phyloP scores from a whole-genome alignment of 192 early-diverging fungal species.

The Gryganskiella cystojenkinii region DNA sequence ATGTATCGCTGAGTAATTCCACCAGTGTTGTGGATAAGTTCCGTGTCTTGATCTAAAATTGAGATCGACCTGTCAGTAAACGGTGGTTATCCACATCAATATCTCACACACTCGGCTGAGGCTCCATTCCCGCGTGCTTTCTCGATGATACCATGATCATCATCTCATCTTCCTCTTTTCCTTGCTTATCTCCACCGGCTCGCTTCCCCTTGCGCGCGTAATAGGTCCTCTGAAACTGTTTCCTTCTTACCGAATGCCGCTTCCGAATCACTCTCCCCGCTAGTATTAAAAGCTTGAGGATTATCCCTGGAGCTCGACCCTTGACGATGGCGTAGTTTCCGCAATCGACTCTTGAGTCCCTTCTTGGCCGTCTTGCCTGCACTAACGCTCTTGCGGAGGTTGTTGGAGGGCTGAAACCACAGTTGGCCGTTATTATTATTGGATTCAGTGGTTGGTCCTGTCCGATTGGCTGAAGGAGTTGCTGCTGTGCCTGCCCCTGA shows the following conservation, averaged over 20 bases:
- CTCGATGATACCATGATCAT: no score
- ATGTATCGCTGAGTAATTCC: conserved; percentile 18
- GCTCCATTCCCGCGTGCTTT: no score
- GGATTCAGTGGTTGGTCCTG: not conserved
- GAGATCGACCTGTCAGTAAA: no score
- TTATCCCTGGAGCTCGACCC: conserved; percentile 19
- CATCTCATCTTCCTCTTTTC: no score
- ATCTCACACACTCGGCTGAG: no score
- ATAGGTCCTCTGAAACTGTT: no score
- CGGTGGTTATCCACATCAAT: no score
- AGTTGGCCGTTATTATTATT: not conserved
- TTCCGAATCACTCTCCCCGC: conserved; percentile 49
- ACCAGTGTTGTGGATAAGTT: conserved; percentile 20
- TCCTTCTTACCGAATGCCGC: conserved; percentile 22
- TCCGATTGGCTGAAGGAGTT: not conserved
- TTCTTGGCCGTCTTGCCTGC: conserved; percentile 32
- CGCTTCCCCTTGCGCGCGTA: no score
- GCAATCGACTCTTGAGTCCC: conserved; percentile 32
- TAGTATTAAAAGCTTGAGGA: conserved; percentile 30
- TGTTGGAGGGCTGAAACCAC: not conserved
- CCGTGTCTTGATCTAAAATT: not conserved
- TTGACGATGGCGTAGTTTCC: conserved; percentile 27
- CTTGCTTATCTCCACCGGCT: no score
- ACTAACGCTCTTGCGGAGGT: conserved; percentile 17
- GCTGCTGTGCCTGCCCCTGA: not conserved